These are phyloP conservation scores for Secale cereale DNA, from an alignment of 176 grass and related monocot species.

Conservation along the genomic window DNA sequence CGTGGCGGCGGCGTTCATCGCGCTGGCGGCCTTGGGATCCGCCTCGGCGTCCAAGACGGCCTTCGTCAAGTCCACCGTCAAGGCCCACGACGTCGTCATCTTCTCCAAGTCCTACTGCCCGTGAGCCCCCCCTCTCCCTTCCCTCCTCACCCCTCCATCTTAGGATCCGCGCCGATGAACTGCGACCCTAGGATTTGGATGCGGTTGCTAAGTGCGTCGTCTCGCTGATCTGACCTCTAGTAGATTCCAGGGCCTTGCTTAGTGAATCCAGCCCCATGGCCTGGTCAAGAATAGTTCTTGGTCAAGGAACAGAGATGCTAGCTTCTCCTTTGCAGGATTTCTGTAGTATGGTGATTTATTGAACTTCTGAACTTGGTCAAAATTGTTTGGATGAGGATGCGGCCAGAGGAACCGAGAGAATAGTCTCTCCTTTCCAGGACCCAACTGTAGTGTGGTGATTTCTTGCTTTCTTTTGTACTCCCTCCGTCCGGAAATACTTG, in stretches of 20 bases:
- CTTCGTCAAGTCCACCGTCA: constrained; percentile 66
- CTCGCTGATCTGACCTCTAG: neutral
- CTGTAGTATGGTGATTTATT: neutral
- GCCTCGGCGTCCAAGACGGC: constrained; percentile 38
- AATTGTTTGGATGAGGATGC: neutral
- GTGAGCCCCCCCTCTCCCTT: constrained; percentile 2
- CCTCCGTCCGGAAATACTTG: no score
- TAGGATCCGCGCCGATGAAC: neutral
- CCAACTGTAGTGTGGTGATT: neutral
- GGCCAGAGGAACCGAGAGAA: neutral
- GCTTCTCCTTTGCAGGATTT: no score
- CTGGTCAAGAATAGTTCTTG: neutral
- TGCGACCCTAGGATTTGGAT: neutral
- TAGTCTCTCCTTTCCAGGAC: neutral
- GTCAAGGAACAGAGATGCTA: neutral
- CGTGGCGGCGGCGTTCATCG: constrained; percentile 28
- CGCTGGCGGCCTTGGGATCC: constrained; percentile 43
- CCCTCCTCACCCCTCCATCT: neutral
- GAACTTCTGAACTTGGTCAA: neutral
- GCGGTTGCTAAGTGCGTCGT: neutral
- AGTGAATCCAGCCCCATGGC: neutral
- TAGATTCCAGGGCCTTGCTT: neutral
- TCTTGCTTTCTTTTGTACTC: neutral
- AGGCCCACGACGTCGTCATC: constrained; percentile 65
- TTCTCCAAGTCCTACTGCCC: constrained; percentile 86